Base-by-base conservation (phyloP, 106 monocot species). In the Vanilla planifolia region DNA sequence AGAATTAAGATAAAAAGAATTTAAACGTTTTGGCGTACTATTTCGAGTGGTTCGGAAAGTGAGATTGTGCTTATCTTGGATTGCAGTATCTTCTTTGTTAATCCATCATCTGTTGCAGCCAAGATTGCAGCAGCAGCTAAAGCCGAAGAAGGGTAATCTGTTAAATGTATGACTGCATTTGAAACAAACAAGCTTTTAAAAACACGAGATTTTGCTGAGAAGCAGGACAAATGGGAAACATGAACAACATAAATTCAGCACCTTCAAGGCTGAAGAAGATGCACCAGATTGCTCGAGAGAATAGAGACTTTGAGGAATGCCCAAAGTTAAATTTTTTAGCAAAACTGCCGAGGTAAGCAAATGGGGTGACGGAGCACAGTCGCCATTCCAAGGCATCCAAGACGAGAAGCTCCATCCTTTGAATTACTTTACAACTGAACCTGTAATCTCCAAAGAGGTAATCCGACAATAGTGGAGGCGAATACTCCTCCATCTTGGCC, bases 321-420 rank as follows among this genome's bases (percentile, higher is more conserved):
- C 67, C 24, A 55, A 25, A 60, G 6, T 41, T 62, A 28, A 89
- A 60, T 48, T 82, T 82, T 61, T 79, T 67, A 8, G 69, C 74
- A 40, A 89, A 82, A 66, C 74, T 65, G 30, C 61, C 43, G 11
- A 93, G 35, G 51, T 77, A 93, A 11, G 79, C 55, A 60, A 93
- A 85, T 16, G 93, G 93, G 9, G 89, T 93, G n/a, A 80, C 74
- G 11, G 68, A 71, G 60, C 73, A 72, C 89, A 89, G 79, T 43
- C 77, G 46, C 93, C 89, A 89, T 45, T 74, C 76, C 69, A 93
- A 61, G 34, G 93, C 82, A 47, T 30, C 67, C 53, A 93, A 55
- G 14, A 93, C 77, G 14, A 93, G 67, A 15, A 93, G 79, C 73
- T 93, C 93, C 89, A 82, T 93, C 51, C 79, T 71, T 59, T 63